Base-by-base conservation (phyloP, 495 filamentous ascomycete species). In the Jackrogersella minutella region DNA sequence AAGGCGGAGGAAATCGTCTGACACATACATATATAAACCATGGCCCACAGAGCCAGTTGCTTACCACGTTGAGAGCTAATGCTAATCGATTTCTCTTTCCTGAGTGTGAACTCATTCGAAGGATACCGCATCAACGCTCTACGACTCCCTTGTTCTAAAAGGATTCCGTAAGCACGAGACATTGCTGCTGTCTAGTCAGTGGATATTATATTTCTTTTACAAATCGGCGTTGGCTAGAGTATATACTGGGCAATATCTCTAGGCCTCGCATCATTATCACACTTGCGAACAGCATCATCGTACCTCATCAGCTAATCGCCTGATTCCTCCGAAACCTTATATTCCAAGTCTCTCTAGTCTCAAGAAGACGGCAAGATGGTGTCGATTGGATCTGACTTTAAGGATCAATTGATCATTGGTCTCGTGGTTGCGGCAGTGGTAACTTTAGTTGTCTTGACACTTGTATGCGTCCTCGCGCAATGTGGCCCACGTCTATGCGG, bases 381-480 rank as follows among this genome's bases (percentile, higher is more conserved):
- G 19, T 16, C 14, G 26, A 17, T 66, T 19, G 39, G 57, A 17
- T 8, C 41, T 26, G 51, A 72, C 53, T 69, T 74, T n/a, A 11
- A 14, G 1, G 46, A 28, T 8, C 43, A 67, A 17, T 57, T 74
- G 22, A 33, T 53, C 13, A 51, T 65, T 50, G 68, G 61, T 39
- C 17, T 74, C 28, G 69, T 55, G 1, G 64, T 74, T 11, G 69
- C 33, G 17, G 43, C 28, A 8, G 65, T 53, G 1, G 51, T 40
- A 5, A 72, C 69, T 2, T 37, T 69, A 10, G 55, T 64, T 0
- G 28, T 58, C 13, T 33, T 67, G 4, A 55, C 60, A 2, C 7
- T 74, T 16, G 19, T 74, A 19, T 74, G 71, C 21, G 57, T 67
- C 13, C 17, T 63, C 3, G 65, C 71, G 14, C 71, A 67, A 24